These are phyloP conservation scores for Paragyromitra xinjiangensis DNA, from an alignment of 495 filamentous ascomycete species.

Conservation along the genomic window DNA sequence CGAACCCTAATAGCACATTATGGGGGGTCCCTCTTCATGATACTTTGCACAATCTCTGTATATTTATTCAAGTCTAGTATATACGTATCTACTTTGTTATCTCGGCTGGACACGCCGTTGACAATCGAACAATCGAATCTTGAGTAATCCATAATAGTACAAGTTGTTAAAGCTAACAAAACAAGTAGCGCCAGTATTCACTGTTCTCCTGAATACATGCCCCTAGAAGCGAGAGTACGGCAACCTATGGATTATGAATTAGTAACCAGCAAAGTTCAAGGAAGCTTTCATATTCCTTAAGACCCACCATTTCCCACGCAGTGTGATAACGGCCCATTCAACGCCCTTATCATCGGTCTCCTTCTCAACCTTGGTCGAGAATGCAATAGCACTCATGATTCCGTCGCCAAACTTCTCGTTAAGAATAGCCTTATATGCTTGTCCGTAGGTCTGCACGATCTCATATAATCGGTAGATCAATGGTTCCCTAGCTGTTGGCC, in stretches of 20 bases:
- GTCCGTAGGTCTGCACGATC: conserved; percentile 98
- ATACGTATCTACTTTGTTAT: conserved; percentile 1
- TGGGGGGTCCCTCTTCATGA: too few species aligned
- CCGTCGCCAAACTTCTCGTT: conserved; percentile 99
- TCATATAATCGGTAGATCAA: conserved; percentile 94
- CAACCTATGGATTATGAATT: conserved; percentile 29
- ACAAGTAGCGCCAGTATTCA: too few species aligned
- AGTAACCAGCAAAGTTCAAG: not conserved
- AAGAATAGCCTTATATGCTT: conserved; percentile 93
- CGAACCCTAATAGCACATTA: too few species aligned
- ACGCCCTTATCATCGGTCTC: conserved; percentile 85
- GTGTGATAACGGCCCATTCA: conserved; percentile 87
- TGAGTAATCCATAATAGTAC: not conserved
- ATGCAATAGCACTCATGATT: conserved; percentile 97
- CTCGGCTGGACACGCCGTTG: not conserved
- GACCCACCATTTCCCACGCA: conserved; percentile 92
- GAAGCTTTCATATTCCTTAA: not conserved
- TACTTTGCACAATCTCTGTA: not conserved
- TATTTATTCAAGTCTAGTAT: not conserved
- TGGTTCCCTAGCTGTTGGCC: conserved; percentile 72
- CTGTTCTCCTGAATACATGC: not conserved
- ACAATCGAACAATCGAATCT: not conserved
- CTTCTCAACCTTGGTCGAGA: conserved; percentile 94
- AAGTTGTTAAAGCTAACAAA: not conserved
- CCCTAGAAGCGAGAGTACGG: conserved; percentile 53